Base-by-base conservation (phyloP, 345 rosid genomes). In the Eutrema japonicum region DNA sequence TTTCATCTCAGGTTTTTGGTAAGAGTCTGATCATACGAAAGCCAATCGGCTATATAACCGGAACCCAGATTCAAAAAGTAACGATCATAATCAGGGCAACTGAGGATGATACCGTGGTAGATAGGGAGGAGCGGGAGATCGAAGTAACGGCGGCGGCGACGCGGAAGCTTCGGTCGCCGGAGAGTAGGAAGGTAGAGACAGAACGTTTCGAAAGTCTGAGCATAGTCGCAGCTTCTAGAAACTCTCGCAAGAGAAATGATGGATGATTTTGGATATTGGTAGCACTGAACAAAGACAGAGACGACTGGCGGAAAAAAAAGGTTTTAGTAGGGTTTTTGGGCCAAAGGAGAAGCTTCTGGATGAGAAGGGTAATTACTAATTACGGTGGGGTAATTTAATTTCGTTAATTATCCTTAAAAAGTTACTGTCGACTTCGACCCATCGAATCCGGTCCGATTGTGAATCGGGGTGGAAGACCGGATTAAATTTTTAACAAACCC, bases 171-270 rank as follows among this genome's bases (percentile, higher is more conserved):
- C 83, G 41, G 73, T 84, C 74, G 9, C 82, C 78, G 64, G 73
- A 43, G 71, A 89, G 83, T 14, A 91, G 71, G 68, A 85, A 10
- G 36, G 87, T 54, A 37, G 93, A 87, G 56, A 87, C 83, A 4
- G 96, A 84, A 63, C 93, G 96, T 80, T 82, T 81, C 1, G 89
- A 80, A 62, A 94, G 83, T 54, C 82, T 83, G 68, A 89, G 83
- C 97, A 94, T 94, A 64, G 42, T 83, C 62, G 75, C 55, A 2
- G 51, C 46, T 47, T 58, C 13, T 32, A 33, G 32, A 26, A 14
- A 27, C 36, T 3, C 68, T 41, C 8, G 61, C 5, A 48, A 41
- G 53, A 64, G 55, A 55, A 33, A 22, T 18, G 27, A 50, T 35
- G 50, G 33, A 66, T 6, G 13, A 32, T 7, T 5, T 43, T 32